These are phyloP conservation scores for Penicillium sp. DNA, from an alignment of 2,329 filamentous ascomycete species.

Conservation along the genomic window DNA sequence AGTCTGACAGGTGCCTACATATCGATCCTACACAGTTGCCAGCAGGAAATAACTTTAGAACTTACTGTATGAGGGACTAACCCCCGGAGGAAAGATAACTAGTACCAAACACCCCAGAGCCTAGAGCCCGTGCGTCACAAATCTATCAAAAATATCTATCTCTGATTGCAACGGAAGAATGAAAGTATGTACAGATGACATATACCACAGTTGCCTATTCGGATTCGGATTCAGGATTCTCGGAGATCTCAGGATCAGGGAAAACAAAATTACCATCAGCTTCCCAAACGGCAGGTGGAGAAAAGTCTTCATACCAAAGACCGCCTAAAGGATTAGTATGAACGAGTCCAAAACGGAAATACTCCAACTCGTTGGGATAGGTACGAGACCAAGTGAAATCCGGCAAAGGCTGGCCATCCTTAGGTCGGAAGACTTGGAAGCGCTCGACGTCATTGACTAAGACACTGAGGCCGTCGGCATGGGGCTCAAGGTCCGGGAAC, in stretches of 20 bases:
- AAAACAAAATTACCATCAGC: constrained; percentile 16
- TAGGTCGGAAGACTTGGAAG: constrained; percentile 52
- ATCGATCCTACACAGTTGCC: too few species aligned
- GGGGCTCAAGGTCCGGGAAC: constrained; percentile 31
- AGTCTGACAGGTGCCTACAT: constrained; percentile 3
- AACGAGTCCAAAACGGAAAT: constrained; percentile 46
- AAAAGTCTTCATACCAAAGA: constrained; percentile 43
- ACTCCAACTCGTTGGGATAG: constrained; percentile 33
- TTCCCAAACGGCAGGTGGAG: constrained; percentile 12
- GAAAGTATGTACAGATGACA: not conserved
- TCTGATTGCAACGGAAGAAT: not conserved
- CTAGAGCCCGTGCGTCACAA: not conserved
- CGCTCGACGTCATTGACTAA: constrained; percentile 63
- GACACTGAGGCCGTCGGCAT: constrained; percentile 55
- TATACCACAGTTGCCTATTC: not conserved
- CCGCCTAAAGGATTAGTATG: constrained; percentile 36
- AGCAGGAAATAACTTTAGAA: constrained; percentile 18
- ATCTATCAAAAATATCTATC: not conserved
- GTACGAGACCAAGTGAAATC: constrained; percentile 38
- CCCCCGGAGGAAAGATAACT: not conserved
- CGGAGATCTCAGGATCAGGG: constrained; percentile 8
- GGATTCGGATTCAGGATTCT: not conserved
- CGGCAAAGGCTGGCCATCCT: constrained; percentile 23
- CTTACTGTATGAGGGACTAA: not conserved
- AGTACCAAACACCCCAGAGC: not conserved